A percentile compares a stretch with the other conserved stretches of the same genome.
Conservation (phyloP, 805 yeast genomes). For the Huiozyma sinensis region DNA sequence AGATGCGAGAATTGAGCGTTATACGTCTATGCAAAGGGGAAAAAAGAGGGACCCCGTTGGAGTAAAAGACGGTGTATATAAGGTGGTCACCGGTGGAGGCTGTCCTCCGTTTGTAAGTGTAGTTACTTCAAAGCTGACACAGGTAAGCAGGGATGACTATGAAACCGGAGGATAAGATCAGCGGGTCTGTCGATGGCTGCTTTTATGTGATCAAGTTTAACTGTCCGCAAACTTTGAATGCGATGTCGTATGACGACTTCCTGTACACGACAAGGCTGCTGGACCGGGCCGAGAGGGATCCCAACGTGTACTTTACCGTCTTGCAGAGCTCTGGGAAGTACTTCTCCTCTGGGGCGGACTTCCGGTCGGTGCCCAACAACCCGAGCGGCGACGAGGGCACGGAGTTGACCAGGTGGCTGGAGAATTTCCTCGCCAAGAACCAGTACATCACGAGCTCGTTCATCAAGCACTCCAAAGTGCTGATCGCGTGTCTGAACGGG, state of each 20-base stretch:
- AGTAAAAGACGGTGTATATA: no score
- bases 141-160: neutral
- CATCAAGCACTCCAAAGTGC: conserved; percentile 57
- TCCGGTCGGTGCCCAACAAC: conserved; percentile 26
- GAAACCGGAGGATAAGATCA: conserved; percentile 9
- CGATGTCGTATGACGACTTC: conserved; percentile 57
- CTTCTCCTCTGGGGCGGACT: conserved; percentile 81
- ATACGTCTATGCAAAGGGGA: no score
- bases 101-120: no score
- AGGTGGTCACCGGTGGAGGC: no score
- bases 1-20: no score
- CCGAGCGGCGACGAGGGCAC: conserved; percentile 8
- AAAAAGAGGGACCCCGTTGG: no score
- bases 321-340: conserved; percentile 62
- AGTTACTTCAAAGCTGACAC: no score
- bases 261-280: conserved; percentile 46
- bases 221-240: conserved; percentile 51
- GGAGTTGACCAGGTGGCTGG: conserved; percentile 37
- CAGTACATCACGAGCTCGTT: conserved; percentile 56
- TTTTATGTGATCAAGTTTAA: conserved; percentile 56
- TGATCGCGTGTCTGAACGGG: conserved; percentile 71
- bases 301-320: conserved; percentile 51
- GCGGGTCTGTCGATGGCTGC: conserved; percentile 11
- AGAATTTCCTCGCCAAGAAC: conserved; percentile 59
- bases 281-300: conserved; percentile 52